phyloP scores from a whole-genome alignment of 805 yeast genomes.

The Schizosaccharomyces octosporus region DNA sequence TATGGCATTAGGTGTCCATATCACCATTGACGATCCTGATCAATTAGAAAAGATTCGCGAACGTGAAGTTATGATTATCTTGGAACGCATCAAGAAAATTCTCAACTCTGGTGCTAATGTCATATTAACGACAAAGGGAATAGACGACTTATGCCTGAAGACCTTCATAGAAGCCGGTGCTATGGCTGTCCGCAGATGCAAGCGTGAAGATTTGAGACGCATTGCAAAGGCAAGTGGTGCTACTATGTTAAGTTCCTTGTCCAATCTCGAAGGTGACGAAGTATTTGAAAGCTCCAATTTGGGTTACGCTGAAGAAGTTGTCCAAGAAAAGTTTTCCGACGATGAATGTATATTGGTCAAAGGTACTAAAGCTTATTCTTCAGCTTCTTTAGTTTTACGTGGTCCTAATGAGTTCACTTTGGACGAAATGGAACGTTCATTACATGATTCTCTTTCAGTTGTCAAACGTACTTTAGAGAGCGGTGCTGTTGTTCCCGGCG shows the following conservation, averaged over 20 bases:
- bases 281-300: constrained; percentile 62
- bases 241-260: constrained; percentile 58
- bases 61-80: constrained; percentile 63
- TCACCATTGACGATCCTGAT: constrained; percentile 91
- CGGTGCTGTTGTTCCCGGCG: constrained; percentile 91
- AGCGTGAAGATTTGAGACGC: constrained; percentile 85
- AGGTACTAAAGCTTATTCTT: constrained; percentile 76
- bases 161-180: constrained; percentile 77
- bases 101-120: constrained; percentile 80
- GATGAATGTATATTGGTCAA: constrained; percentile 86
- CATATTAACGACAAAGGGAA: constrained; percentile 78
- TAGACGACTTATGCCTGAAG: constrained; percentile 76
- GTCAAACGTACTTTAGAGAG: constrained; percentile 89
- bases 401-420: constrained; percentile 76
- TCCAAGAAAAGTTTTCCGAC: constrained; percentile 74
- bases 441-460: constrained; percentile 82
- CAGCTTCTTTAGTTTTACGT: constrained; percentile 74
- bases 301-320: constrained; percentile 77
- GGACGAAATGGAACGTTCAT: constrained; percentile 95
- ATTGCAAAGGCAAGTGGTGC: constrained; percentile 98
- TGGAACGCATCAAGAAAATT: constrained; percentile 62
- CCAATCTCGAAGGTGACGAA: constrained; percentile 90
- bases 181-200: constrained; percentile 91
- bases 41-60: constrained; percentile 79
- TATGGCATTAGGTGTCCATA: constrained; percentile 96